A percentile compares a stretch with the other conserved stretches of the same genome.
Evolutionary conservation across 345 rosid genomes (phyloP).

Genomic region (Ricinus communis): DNA sequence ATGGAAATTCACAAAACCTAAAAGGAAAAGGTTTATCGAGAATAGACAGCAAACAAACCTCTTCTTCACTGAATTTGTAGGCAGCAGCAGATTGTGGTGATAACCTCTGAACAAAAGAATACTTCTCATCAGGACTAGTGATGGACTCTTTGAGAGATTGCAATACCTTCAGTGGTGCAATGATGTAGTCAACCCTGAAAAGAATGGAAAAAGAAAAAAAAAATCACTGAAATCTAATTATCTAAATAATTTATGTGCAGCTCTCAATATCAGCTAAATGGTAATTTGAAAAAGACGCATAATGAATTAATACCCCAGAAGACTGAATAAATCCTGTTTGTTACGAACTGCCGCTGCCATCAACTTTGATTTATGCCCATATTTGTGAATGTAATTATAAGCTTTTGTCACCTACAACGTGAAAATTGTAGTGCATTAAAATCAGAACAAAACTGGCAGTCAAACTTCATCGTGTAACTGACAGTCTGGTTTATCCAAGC

Average conservation of each 20-base stretch:
- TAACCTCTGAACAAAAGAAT: conserved; percentile 65
- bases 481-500: too few species aligned
- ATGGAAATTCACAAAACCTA: background rate
- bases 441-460: too few species aligned
- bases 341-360: conserved; percentile 99
- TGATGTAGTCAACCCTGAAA: conserved; percentile 84
- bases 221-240: too few species aligned
- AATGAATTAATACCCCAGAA: conserved; percentile 60
- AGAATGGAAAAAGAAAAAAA: conserved; percentile 18
- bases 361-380: conserved; percentile 85
- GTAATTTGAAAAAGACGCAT: background rate
- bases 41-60: conserved; percentile 48
- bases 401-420: conserved; percentile 56
- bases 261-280: background rate
- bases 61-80: conserved; percentile 71
- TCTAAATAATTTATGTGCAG: conserved; percentile 1
- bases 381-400: conserved; percentile 89
- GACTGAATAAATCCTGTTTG: conserved; percentile 92
- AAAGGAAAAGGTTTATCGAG: background rate
- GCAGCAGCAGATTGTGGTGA: conserved; percentile 68
- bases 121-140: conserved; percentile 70
- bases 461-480: too few species aligned
- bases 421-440: background rate
- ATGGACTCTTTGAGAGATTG: conserved; percentile 82
- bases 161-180: conserved; percentile 86